Conservation (phyloP, 768 basidiomycete genomes). For the Hysterangium stoloniferum region DNA sequence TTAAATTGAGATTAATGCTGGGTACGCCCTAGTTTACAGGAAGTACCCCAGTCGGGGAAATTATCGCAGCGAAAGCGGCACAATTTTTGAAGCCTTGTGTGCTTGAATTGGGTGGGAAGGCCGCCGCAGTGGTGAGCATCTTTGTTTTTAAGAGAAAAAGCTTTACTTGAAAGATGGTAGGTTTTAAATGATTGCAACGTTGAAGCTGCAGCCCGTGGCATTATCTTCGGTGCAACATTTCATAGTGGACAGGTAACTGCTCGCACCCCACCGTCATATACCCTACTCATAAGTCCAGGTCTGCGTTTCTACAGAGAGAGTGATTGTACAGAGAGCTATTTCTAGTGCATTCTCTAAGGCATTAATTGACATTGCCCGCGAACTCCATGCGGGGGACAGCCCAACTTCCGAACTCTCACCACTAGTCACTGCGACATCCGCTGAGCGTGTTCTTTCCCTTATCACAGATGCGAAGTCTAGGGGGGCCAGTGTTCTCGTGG, state of each 20-base stretch:
- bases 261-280: neutral
- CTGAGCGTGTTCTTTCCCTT: constrained; percentile 9
- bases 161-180: neutral
- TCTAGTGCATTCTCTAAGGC: neutral
- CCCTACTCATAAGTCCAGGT: constrained; percentile 5
- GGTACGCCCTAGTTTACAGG: constrained; percentile 13
- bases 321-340: constrained; percentile 12
- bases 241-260: constrained; percentile 13
- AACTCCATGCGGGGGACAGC: constrained; percentile 2
- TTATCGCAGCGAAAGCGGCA: constrained; percentile 18
- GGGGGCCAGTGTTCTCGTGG: constrained; percentile 9
- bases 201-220: constrained; percentile 24
- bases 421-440: constrained; percentile 6
- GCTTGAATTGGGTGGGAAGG: constrained; percentile 18
- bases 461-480: constrained; percentile 8
- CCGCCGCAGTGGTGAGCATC: constrained; percentile 11
- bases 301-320: constrained; percentile 15
- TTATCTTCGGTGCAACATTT: constrained; percentile 11
- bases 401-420: neutral
- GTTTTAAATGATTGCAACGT: constrained; percentile 20
- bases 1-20: neutral
- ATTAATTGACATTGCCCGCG: neutral
- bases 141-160: neutral
- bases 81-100: constrained; percentile 17
- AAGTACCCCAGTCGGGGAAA: constrained; percentile 14